Evolutionary conservation across 2,329 filamentous ascomycete species (phyloP).

Genomic region (Fusarium pseudograminearum): DNA sequence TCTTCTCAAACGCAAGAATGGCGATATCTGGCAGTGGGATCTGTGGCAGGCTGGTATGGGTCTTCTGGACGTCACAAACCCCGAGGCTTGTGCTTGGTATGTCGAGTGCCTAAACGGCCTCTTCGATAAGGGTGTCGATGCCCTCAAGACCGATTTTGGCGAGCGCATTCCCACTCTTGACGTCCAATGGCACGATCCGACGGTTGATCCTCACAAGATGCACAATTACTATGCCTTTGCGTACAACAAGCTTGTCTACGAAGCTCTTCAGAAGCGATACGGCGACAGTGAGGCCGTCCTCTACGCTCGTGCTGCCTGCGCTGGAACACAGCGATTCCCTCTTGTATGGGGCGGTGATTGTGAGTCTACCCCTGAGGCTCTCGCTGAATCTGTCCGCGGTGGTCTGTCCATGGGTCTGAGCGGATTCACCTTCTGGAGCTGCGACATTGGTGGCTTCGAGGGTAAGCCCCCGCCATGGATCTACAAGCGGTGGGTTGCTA

Average conservation of each 20-base stretch:
- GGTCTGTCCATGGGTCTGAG: slow-evolving; percentile 72
- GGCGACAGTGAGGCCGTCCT: slow-evolving; percentile 68
- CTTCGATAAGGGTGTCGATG: slow-evolving; percentile 76
- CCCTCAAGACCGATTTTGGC: slow-evolving; percentile 82
- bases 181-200: slow-evolving; percentile 72
- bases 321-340: slow-evolving; percentile 77
- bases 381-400: slow-evolving; percentile 77
- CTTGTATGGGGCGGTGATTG: slow-evolving; percentile 81
- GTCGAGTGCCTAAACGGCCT: slow-evolving; percentile 69
- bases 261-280: slow-evolving; percentile 69
- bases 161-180: slow-evolving; percentile 76
- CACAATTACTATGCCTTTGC: slow-evolving; percentile 82
- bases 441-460: slow-evolving; percentile 79
- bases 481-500: slow-evolving; percentile 84
- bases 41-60: slow-evolving; percentile 83
- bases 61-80: slow-evolving; percentile 80
- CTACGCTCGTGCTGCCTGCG: slow-evolving; percentile 75
- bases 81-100: slow-evolving; percentile 75
- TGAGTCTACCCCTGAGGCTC: slow-evolving; percentile 78
- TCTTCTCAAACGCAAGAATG: slow-evolving; percentile 75
- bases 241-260: slow-evolving; percentile 78
- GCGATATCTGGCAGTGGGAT: slow-evolving; percentile 81
- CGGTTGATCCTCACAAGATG: slow-evolving; percentile 73
- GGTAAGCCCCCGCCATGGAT: slow-evolving; percentile 74
- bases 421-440: slow-evolving; percentile 76